Evolutionary conservation across 208 protist genomes (phyloP).

Genomic region (Wallacemonas sp.): DNA sequence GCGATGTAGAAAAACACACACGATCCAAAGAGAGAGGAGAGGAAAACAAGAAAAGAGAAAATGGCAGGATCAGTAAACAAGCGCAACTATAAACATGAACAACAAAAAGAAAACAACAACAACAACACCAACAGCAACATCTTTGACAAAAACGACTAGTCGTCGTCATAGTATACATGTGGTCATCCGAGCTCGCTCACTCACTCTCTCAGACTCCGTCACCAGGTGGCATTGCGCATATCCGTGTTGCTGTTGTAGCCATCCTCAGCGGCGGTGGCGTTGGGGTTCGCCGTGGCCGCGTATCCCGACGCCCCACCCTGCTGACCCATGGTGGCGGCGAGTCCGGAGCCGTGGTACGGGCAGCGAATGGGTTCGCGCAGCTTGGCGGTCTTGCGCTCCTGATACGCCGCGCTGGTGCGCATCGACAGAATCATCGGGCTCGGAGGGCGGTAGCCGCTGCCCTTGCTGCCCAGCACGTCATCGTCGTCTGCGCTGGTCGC

Average conservation of each 20-base stretch:
- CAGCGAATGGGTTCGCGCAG: constrained; percentile 4
- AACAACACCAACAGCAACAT: neutral
- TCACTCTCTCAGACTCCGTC: neutral
- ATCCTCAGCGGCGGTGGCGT: neutral
- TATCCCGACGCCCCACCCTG: neutral
- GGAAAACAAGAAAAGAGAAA: neutral
- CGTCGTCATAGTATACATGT: neutral
- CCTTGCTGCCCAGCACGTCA: constrained; percentile 38
- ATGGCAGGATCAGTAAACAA: neutral
- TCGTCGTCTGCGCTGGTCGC: constrained; percentile 24
- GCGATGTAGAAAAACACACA: too few species aligned
- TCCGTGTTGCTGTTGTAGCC: constrained; percentile 1
- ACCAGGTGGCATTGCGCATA: constrained; percentile 6
- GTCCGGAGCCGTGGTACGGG: constrained; percentile 12
- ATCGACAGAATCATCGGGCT: constrained; percentile 88
- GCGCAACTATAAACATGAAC: neutral
- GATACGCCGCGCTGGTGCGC: constrained; percentile 66
- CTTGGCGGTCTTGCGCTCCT: constrained; percentile 12
- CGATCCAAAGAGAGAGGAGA: neutral
- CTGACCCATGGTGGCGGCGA: neutral
- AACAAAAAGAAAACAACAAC: neutral
- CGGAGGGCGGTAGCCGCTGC: constrained; percentile 69
- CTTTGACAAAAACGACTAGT: neutral
- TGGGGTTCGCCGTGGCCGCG: neutral
- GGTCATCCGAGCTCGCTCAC: neutral